phyloP scores from a whole-genome alignment of 257 asterid genomes.

The Nicotiana paniculata region DNA sequence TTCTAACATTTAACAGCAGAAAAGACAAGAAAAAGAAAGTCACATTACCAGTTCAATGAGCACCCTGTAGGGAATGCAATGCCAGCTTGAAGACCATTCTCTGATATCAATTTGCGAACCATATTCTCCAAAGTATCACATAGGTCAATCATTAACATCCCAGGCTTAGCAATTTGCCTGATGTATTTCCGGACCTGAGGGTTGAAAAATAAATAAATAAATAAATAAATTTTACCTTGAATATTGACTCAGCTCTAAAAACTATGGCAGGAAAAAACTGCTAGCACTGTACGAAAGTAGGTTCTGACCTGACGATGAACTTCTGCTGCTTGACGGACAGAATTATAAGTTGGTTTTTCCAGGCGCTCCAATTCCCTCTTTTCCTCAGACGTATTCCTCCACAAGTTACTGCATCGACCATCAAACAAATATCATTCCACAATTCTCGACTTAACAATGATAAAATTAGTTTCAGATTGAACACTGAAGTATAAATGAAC shows the following conservation, averaged over 20 bases:
- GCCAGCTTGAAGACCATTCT: constrained; percentile 98
- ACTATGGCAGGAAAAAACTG: background rate
- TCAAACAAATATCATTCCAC: constrained; percentile 1
- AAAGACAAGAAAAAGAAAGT: background rate
- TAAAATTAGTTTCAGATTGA: background rate
- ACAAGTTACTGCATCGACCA: constrained; percentile 55
- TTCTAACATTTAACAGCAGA: background rate
- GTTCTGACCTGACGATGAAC: constrained; percentile 92
- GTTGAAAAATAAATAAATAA: background rate
- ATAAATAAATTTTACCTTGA: background rate
- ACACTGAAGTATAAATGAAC: background rate
- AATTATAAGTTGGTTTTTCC: constrained; percentile 79
- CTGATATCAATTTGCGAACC: constrained; percentile 85
- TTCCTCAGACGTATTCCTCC: constrained; percentile 97
- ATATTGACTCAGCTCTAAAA: background rate
- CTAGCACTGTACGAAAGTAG: background rate
- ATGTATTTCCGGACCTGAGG: constrained; percentile 82
- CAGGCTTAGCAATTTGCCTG: constrained; percentile 76
- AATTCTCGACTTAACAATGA: background rate
- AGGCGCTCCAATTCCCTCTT: constrained; percentile 91
- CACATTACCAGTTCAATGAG: constrained; percentile 73
- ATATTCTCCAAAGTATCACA: constrained; percentile 96
- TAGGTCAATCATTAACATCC: constrained; percentile 90
- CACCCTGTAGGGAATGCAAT: constrained; percentile 99
- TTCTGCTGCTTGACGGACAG: constrained; percentile 97